phyloP scores from a whole-genome alignment of 2,329 filamentous ascomycete species.

The Lasiodiplodia gonubiensis region DNA sequence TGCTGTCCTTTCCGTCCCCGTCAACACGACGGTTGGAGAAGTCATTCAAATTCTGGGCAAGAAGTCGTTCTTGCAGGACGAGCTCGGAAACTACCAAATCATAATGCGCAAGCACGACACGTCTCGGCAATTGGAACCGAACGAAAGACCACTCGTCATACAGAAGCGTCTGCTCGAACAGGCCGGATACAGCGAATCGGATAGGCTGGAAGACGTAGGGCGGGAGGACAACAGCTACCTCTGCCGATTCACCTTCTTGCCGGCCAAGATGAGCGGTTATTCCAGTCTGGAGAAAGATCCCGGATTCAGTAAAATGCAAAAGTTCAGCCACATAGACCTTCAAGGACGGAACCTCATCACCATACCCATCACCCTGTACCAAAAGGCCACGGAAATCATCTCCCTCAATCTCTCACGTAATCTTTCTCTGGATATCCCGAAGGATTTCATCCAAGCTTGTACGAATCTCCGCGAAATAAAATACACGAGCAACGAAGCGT shows the following conservation, averaged over 20 bases:
- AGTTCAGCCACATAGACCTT: slow-evolving; percentile 93
- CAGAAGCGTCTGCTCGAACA: slow-evolving; percentile 91
- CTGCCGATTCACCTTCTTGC: slow-evolving; percentile 93
- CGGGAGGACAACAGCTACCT: slow-evolving; percentile 97
- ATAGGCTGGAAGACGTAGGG: slow-evolving; percentile 90
- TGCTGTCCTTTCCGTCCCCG: slow-evolving; percentile 81
- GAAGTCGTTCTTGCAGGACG: slow-evolving; percentile 91
- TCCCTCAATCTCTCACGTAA: slow-evolving; percentile 94
- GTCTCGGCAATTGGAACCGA: slow-evolving; percentile 76
- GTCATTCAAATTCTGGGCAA: slow-evolving; percentile 89
- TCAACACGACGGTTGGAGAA: slow-evolving; percentile 85
- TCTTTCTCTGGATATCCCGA: slow-evolving; percentile 86
- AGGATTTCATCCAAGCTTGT: slow-evolving; percentile 95
- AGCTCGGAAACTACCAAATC: slow-evolving; percentile 92
- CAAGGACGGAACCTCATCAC: slow-evolving; percentile 89
- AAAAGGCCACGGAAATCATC: slow-evolving; percentile 89
- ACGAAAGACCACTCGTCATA: slow-evolving; percentile 84
- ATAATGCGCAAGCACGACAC: slow-evolving; percentile 92
- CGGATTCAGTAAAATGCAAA: slow-evolving; percentile 80
- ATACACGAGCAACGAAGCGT: slow-evolving; percentile 91
- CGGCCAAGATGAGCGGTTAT: slow-evolving; percentile 82
- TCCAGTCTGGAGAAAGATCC: slow-evolving; percentile 75
- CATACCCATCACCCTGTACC: slow-evolving; percentile 92
- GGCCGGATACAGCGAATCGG: slow-evolving; percentile 84
- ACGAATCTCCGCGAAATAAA: slow-evolving; percentile 92